phyloP scores from a whole-genome alignment of 2,329 filamentous ascomycete species.

The Aspergillus sp. region DNA sequence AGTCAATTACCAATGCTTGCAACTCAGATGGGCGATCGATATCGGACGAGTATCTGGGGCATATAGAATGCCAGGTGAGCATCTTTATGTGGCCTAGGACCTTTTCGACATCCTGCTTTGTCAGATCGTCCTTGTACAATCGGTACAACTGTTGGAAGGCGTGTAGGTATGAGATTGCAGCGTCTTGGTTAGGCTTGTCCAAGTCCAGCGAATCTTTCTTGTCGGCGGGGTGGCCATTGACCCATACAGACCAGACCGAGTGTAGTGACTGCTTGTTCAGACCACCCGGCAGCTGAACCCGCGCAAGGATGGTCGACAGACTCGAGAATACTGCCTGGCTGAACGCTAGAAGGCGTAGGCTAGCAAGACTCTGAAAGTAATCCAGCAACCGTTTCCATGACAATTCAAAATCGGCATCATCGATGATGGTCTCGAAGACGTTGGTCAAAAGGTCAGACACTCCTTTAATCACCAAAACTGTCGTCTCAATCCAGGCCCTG shows the following conservation, averaged over 20 bases:
- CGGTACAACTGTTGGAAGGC: conserved; percentile 78
- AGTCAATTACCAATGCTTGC: conserved; percentile 41
- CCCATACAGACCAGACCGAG: conserved; percentile 72
- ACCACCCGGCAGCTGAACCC: conserved; percentile 49
- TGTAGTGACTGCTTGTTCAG: conserved; percentile 57
- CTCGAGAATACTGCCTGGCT: conserved; percentile 74
- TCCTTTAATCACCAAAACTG: conserved; percentile 73
- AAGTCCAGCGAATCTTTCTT: conserved; percentile 48
- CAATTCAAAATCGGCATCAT: conserved; percentile 67
- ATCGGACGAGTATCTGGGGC: conserved; percentile 45
- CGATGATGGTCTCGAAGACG: conserved; percentile 74
- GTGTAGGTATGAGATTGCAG: conserved; percentile 81
- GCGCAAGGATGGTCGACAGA: conserved; percentile 63
- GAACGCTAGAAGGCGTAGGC: conserved; percentile 68
- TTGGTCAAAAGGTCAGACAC: conserved; percentile 74
- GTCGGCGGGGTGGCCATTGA: conserved; percentile 63
- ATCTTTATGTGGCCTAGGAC: conserved; percentile 73
- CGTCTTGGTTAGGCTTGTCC: conserved; percentile 73
- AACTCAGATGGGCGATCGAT: conserved; percentile 44
- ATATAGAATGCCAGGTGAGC: conserved; percentile 71
- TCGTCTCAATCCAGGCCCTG: conserved; percentile 73
- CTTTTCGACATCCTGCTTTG: conserved; percentile 64
- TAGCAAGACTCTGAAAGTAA: conserved; percentile 68
- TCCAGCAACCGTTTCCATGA: conserved; percentile 77
- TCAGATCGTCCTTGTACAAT: conserved; percentile 69